Conservation (phyloP, 2,329 filamentous ascomycete species). For the Aspergillus sp. region DNA sequence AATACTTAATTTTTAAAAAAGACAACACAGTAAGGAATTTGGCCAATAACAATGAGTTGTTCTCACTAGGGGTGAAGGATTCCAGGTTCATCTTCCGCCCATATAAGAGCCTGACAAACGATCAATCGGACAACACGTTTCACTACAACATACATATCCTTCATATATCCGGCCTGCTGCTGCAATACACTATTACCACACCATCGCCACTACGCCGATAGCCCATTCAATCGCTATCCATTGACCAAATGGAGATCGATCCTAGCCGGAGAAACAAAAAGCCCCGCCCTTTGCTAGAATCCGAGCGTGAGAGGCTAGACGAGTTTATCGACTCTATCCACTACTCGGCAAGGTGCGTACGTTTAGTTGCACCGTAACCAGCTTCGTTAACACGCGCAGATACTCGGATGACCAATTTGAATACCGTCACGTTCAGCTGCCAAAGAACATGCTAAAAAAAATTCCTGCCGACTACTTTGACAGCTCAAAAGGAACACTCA, state of each 20-base stretch:
- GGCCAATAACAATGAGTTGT: too few species aligned
- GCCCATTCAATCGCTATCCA: background rate
- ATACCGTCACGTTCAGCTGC: constrained; percentile 96
- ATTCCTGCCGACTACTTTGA: constrained; percentile 97
- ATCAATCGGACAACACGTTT: too few species aligned
- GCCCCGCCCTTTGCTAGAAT: constrained; percentile 75
- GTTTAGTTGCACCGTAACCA: background rate
- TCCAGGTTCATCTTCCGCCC: too few species aligned
- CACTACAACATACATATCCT: too few species aligned
- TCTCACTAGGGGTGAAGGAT: too few species aligned
- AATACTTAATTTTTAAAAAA: background rate
- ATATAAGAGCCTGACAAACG: too few species aligned
- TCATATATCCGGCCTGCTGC: too few species aligned
- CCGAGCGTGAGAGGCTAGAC: constrained; percentile 79
- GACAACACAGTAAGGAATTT: too few species aligned
- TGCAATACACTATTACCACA: too few species aligned
- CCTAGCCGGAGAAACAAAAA: constrained; percentile 80
- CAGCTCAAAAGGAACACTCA: constrained; percentile 82
- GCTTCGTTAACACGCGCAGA: constrained; percentile 50
- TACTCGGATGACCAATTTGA: constrained; percentile 93
- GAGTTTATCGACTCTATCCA: constrained; percentile 93
- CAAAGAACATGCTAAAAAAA: constrained; percentile 96
- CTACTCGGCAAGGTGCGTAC: constrained; percentile 80
- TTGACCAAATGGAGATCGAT: constrained; percentile 61
- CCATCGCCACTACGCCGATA: background rate